Evolutionary conservation across 1,284 basidiomycete species (phyloP).

Genomic region (Schizophyllum amplum): DNA sequence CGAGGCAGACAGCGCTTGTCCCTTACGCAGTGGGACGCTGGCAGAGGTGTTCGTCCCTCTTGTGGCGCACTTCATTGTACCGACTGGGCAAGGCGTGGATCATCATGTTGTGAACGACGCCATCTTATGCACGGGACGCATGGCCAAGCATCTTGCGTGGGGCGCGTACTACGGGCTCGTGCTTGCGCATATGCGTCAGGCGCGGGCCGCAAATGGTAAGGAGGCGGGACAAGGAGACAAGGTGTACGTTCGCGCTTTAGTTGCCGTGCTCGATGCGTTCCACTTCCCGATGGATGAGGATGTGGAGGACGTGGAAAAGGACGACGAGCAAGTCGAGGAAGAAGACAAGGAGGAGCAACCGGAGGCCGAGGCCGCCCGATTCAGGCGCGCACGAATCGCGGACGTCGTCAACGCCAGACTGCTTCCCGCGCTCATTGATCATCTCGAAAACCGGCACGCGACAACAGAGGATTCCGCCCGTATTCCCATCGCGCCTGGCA

Average conservation of each 20-base stretch:
- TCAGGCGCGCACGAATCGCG: constrained; percentile 43
- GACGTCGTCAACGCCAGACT: constrained; percentile 74
- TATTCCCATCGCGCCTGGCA: constrained; percentile 85
- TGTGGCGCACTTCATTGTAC: constrained; percentile 74
- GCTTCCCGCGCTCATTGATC: constrained; percentile 69
- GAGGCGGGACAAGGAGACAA: constrained; percentile 75
- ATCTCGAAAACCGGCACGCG: constrained; percentile 80
- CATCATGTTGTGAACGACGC: constrained; percentile 92
- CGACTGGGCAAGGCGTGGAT: constrained; percentile 54
- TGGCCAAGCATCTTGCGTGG: constrained; percentile 78
- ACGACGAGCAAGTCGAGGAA: constrained; percentile 24
- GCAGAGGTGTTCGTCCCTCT: constrained; percentile 85
- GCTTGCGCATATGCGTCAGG: constrained; percentile 75
- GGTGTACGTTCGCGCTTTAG: constrained; percentile 80
- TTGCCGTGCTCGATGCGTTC: constrained; percentile 87
- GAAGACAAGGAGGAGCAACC: constrained; percentile 24
- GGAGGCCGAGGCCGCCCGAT: constrained; percentile 10
- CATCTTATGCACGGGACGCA: constrained; percentile 67
- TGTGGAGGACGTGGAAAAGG: constrained; percentile 21
- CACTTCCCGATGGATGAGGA: constrained; percentile 76
- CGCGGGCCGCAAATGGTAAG: constrained; percentile 46
- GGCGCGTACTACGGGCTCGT: constrained; percentile 78
- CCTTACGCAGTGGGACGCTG: constrained; percentile 67
- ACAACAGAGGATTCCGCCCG: constrained; percentile 77
- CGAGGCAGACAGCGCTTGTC: constrained; percentile 23